Base-by-base conservation (phyloP, 192 early-diverging fungal genomes). In the Obelidium mucronatum region DNA sequence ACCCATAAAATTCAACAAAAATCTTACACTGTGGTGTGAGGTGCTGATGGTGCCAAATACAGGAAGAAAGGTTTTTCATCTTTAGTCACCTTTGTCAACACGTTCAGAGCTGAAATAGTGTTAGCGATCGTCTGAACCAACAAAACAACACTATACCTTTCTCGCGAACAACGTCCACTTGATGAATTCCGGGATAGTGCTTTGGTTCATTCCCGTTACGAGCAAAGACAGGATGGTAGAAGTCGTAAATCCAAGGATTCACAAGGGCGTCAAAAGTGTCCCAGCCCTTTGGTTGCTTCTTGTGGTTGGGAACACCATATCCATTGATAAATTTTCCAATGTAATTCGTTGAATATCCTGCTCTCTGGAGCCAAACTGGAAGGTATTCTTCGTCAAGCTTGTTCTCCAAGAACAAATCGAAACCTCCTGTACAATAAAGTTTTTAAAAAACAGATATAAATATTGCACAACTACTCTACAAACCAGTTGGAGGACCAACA, bases 281-380 rank as follows among this genome's bases (percentile, higher is more conserved):
- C 73, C 77, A 85, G 33, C 81, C 85, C 62, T 67, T 73, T 19
- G 81, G 83, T 2, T 56, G 40, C 31, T 37, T 78, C 42, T 84
- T 48, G 51, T 78, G 75, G 59, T 87, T 87, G 33, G 24, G 71
- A 64, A 40, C 64, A 55, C 19, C 79, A 37, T 74, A 74, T 5
- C 83, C 86, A 74, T 91, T 90, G 73, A 91, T 85, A 52, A 92
- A 82, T 59, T 92, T 92, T n/a, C 91, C 91, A 59, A 89, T 88
- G 65, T 88, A 91, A 72, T 90, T 81, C 48, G 88, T 92, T 36
- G 77, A 78, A 67, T 92, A 92, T 22, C 90, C 90, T 15, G 77
- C 83, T 22, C 78, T 36, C 59, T 88, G 83, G 60, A 90, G 59
- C 87, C 87, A 90, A 2, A 79, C 48, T 4, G 88, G 87, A 33